Base-by-base conservation (phyloP, 495 filamentous ascomycete species). In the Penicillium ucsense region DNA sequence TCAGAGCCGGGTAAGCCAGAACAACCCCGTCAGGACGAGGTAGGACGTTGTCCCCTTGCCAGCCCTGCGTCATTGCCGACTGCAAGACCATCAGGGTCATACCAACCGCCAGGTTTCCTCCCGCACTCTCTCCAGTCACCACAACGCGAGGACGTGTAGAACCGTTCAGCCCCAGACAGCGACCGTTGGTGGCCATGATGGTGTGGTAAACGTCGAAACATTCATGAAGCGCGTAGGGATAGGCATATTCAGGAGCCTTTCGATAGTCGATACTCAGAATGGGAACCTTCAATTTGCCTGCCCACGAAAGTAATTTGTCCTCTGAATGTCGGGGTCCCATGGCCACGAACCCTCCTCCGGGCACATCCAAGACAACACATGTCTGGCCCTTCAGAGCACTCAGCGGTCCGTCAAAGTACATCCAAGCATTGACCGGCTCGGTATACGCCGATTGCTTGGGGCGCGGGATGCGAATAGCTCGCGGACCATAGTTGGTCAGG, bases 191-290 rank as follows among this genome's bases (percentile, higher is more conserved):
- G 31, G 79, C 73, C 37, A 94, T 73, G 36, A 98, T 78, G 3
- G 81, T 84, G 41, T 84, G 80, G 52, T 98, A 98, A 8, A 89
- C 89, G 65, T 98, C 92, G 57, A 88, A 97, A 58, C 89, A 95
- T 60, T 98, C 92, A 60, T 97, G 94, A 9, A 98, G 68, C 1
- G 88, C 92, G 63, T 94, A 94, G 3, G 92, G 92, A 52, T 96
- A 98, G 4, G 94, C 91, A 63, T 81, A 87, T 59, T 98, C 92
- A 1, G 92, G 92, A 0, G 92, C 92, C 59, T 95, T 95, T 55
- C 81, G 83, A 66, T 98, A 98, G 57, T 98, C 88, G 44, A 98
- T 65, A 54, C 90, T 94, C 46, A 98, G 61, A 5, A 98, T 74
- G 0, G 92, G 92, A 6, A 95, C 66, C 7, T 88, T 85, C 3